Percentiles rank a stretch among this genome's conserved stretches.
These are phyloP conservation scores for Colletotrichum tropicale DNA, from an alignment of 2,329 filamentous ascomycete genomes.

Conservation along the genomic window DNA sequence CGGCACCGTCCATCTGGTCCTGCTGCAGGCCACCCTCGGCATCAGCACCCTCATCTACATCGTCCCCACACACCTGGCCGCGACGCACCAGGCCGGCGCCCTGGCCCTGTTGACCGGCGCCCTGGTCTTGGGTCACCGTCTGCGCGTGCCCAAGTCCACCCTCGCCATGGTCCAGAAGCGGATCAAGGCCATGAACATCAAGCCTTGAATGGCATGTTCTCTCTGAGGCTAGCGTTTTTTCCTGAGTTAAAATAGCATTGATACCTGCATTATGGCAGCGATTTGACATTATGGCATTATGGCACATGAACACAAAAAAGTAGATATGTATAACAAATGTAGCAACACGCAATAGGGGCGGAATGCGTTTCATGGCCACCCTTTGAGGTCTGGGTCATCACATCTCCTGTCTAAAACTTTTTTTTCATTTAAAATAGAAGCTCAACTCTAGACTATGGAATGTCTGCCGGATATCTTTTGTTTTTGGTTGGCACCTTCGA, in stretches of 20 bases:
- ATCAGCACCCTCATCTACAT: conserved; percentile 94
- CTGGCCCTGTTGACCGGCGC: conserved; percentile 84
- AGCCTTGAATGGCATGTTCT: not conserved
- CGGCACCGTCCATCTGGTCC: conserved; percentile 83
- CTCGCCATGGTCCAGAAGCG: conserved; percentile 63
- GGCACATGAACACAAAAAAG: not conserved
- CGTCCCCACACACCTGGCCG: conserved; percentile 86
- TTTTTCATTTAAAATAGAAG: not conserved
- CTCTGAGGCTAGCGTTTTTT: not conserved
- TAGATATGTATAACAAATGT: conserved; percentile 11
- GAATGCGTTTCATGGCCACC: not conserved
- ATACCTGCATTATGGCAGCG: conserved; percentile 5
- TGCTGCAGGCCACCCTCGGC: conserved; percentile 82
- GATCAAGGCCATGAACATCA: conserved; percentile 29
- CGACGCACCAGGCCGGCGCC: conserved; percentile 90
- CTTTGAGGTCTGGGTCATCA: not conserved
- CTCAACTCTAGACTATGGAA: conserved; percentile 22
- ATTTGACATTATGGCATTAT: not conserved
- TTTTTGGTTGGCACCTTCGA: not conserved
- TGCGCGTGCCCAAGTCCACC: conserved; percentile 74
- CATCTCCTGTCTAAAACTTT: not conserved
- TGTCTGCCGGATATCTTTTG: conserved; percentile 15
- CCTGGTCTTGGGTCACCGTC: conserved; percentile 77
- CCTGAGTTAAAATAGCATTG: not conserved
- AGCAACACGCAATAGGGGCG: not conserved